Evolutionary conservation across 2,329 filamentous ascomycete species (phyloP).

Genomic region (Colletotrichum tofieldiae): DNA sequence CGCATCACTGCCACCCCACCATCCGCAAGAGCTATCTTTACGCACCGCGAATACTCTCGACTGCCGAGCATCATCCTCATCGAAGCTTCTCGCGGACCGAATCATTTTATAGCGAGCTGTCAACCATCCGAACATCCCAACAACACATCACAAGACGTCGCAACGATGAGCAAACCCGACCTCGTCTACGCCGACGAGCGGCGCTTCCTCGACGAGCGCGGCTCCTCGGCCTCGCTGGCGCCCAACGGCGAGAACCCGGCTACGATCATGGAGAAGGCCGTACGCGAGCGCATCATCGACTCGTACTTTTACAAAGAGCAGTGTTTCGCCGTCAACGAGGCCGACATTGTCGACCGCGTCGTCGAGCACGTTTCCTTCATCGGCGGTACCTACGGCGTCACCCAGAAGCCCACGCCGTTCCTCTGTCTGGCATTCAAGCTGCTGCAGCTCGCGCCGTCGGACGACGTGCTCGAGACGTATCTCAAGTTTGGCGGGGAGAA

Average conservation of each 20-base stretch:
- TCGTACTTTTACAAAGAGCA: conserved; percentile 99
- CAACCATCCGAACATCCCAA: conserved; percentile 33
- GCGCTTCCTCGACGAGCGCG: conserved; percentile 90
- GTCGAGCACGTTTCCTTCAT: conserved; percentile 86
- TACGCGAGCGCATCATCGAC: conserved; percentile 95
- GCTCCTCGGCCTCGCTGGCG: conserved; percentile 81
- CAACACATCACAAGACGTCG: conserved; percentile 26
- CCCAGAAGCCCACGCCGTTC: conserved; percentile 92
- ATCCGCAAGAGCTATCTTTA: conserved; percentile 2
- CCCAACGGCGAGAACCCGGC: conserved; percentile 93
- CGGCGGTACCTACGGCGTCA: conserved; percentile 88
- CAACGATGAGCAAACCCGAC: conserved; percentile 58
- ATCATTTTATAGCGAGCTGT: conserved; percentile 17
- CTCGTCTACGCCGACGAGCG: conserved; percentile 85
- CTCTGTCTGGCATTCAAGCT: conserved; percentile 96
- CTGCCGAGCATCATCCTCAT: conserved; percentile 22
- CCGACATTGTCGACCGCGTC: conserved; percentile 88
- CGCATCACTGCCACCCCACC: conserved; percentile 7
- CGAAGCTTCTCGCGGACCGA: conserved; percentile 22
- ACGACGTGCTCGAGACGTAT: conserved; percentile 86
- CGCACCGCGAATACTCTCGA: conserved; percentile 13
- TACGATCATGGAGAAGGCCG: conserved; percentile 95
- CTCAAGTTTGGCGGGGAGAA: conserved; percentile 81
- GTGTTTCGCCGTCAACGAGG: conserved; percentile 94
- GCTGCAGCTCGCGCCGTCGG: conserved; percentile 86